phyloP scores from a whole-genome alignment of 2,329 filamentous ascomycete genomes.

The Microcera coccophila region DNA sequence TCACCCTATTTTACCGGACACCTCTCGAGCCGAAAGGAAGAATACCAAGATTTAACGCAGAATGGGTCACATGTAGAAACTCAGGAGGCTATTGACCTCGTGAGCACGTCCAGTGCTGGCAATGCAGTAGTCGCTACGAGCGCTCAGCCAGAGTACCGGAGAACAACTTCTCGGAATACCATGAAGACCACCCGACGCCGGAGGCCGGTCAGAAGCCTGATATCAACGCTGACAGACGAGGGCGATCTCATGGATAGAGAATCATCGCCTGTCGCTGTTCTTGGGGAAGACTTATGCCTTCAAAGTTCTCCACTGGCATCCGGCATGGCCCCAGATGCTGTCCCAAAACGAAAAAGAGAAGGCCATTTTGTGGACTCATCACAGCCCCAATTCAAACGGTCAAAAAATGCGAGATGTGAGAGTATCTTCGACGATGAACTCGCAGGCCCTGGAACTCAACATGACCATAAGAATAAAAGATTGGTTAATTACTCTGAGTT shows the following conservation, averaged over 20 bases:
- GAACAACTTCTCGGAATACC: conserved; percentile 7
- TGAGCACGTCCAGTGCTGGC: conserved; percentile 14
- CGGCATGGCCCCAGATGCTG: conserved; percentile 24
- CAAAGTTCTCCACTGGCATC: too few relatives aligned
- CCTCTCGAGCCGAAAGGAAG: not conserved
- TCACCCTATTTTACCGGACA: not conserved
- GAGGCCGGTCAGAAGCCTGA: too few relatives aligned
- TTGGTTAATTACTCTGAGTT: conserved; percentile 12
- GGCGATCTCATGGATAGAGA: too few relatives aligned
- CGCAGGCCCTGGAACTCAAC: not conserved
- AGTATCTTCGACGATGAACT: conserved; percentile 31
- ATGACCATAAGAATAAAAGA: conserved; percentile 4
- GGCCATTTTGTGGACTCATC: not conserved
- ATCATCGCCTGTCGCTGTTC: too few relatives aligned
- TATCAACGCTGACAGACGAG: too few relatives aligned
- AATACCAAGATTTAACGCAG: conserved; percentile 15
- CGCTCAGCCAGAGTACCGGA: conserved; percentile 20
- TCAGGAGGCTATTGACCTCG: conserved; percentile 6
- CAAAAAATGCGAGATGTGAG: conserved; percentile 3
- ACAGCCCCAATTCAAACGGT: conserved; percentile 9
- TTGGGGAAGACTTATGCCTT: too few relatives aligned
- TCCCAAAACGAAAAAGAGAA: conserved; percentile 10
- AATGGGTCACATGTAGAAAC: conserved; percentile 18
- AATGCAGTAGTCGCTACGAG: conserved; percentile 8
- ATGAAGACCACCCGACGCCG: not conserved